Conservation (phyloP, 345 rosid genomes). For the Gossypium stocksii region DNA sequence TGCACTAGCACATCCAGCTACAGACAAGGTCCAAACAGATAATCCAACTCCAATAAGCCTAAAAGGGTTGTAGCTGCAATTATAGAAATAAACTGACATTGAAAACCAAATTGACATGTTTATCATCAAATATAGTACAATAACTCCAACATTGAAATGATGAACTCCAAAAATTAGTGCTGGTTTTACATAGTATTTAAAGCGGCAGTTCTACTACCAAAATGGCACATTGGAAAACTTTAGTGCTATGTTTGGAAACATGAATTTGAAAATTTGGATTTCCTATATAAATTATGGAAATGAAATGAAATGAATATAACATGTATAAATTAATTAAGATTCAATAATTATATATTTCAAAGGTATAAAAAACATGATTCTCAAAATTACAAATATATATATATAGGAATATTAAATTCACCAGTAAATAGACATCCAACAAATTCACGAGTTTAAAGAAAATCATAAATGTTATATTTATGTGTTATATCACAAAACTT, state of each 20-base stretch:
- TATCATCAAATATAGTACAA: background rate
- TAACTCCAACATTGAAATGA: background rate
- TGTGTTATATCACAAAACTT: background rate
- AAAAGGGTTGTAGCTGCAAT: constrained; percentile 78
- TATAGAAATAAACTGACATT: background rate
- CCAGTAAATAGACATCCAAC: background rate
- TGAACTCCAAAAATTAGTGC: background rate
- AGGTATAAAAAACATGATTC: background rate
- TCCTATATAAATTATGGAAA: background rate
- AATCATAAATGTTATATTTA: background rate
- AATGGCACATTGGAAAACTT: background rate
- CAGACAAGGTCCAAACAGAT: constrained; percentile 85
- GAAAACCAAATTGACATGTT: background rate
- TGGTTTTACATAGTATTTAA: background rate
- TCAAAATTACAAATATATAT: background rate
- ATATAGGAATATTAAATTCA: no score
- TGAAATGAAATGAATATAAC: background rate
- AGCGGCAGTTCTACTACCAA: background rate
- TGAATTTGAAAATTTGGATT: background rate
- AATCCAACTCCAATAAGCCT: constrained; percentile 86
- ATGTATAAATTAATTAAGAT: background rate
- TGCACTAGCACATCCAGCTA: constrained; percentile 71
- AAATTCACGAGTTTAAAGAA: background rate
- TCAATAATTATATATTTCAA: background rate
- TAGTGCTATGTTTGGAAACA: background rate